phyloP scores from a whole-genome alignment of 2,329 filamentous ascomycete genomes.

The Hypoxylon sp. region DNA sequence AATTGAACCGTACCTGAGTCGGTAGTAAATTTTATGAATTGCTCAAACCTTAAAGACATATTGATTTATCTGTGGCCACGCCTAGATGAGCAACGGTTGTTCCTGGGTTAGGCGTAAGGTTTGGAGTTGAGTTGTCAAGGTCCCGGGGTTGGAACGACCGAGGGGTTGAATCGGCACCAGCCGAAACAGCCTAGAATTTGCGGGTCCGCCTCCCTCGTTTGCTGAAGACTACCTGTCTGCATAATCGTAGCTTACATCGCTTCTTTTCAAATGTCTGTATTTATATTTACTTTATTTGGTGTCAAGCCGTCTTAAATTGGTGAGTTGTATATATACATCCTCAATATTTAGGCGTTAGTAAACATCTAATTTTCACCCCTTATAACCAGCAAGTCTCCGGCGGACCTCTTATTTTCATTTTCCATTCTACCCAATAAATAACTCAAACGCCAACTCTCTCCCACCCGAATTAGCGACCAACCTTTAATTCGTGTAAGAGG shows the following conservation, averaged over 20 bases:
- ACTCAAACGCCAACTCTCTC: not conserved
- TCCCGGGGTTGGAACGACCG: conserved; percentile 1
- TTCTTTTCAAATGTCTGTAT: not conserved
- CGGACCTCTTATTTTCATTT: not conserved
- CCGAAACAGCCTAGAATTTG: conserved; percentile 15
- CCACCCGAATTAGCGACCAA: not conserved
- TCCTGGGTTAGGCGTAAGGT: not conserved
- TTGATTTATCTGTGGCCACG: not conserved
- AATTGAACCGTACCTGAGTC: conserved; percentile 60
- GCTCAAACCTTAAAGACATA: conserved; percentile 54
- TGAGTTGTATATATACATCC: not conserved
- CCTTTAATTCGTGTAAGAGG: not conserved
- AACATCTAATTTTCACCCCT: not conserved
- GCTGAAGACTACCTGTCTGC: too few species aligned
- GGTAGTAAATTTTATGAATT: conserved; percentile 63
- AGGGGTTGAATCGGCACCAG: conserved; percentile 12
- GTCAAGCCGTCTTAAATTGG: not conserved
- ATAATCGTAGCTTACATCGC: too few species aligned
- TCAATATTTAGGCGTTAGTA: not conserved
- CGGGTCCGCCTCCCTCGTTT: conserved; percentile 1
- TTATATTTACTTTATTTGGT: not conserved
- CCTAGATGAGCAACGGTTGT: conserved; percentile 2
- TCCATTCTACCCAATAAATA: not conserved
- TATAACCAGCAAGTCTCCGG: too few species aligned
- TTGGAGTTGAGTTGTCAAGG: conserved; percentile 3